These are phyloP conservation scores for Blumeriella jaapii DNA, from an alignment of 2,329 filamentous ascomycete species.

Conservation along the genomic window DNA sequence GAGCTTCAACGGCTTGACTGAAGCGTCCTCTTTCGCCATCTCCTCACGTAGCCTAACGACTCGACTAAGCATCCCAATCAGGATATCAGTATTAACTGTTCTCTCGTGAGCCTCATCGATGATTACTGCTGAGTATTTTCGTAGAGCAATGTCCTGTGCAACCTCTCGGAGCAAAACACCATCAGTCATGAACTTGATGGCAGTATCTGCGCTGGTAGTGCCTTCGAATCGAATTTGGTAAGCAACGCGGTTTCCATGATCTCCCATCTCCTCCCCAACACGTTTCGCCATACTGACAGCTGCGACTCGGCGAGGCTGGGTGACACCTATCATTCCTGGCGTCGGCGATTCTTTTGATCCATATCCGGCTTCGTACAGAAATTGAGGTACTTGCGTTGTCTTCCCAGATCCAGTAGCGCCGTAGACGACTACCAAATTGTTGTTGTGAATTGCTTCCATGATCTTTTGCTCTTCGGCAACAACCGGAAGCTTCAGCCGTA, in stretches of 20 bases:
- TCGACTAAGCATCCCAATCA: constrained; percentile 94
- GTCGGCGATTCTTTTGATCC: constrained; percentile 67
- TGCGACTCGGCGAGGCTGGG: constrained; percentile 87
- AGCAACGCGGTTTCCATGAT: constrained; percentile 65
- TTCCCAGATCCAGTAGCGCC: constrained; percentile 95
- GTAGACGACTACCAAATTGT: constrained; percentile 82
- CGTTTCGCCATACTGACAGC: constrained; percentile 95
- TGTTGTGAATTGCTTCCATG: constrained; percentile 94
- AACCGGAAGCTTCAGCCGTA: constrained; percentile 71
- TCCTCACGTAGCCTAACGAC: constrained; percentile 76
- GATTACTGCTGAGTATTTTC: constrained; percentile 85
- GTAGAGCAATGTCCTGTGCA: constrained; percentile 74
- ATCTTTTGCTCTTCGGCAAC: constrained; percentile 94
- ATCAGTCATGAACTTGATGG: constrained; percentile 98
- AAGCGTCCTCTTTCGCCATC: constrained; percentile 59
- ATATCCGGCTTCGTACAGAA: constrained; percentile 88
- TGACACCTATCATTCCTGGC: constrained; percentile 87
- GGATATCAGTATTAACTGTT: constrained; percentile 92
- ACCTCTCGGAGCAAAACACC: constrained; percentile 90
- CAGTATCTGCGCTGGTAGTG: constrained; percentile 66
- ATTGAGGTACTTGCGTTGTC: constrained; percentile 94
- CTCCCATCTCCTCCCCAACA: constrained; percentile 74
- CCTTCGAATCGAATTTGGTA: constrained; percentile 96
- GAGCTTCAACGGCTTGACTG: constrained; percentile 71
- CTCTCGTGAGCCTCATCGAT: constrained; percentile 97